Base-by-base conservation (phyloP, 2,329 filamentous ascomycete species). In the Cadophora sp. region DNA sequence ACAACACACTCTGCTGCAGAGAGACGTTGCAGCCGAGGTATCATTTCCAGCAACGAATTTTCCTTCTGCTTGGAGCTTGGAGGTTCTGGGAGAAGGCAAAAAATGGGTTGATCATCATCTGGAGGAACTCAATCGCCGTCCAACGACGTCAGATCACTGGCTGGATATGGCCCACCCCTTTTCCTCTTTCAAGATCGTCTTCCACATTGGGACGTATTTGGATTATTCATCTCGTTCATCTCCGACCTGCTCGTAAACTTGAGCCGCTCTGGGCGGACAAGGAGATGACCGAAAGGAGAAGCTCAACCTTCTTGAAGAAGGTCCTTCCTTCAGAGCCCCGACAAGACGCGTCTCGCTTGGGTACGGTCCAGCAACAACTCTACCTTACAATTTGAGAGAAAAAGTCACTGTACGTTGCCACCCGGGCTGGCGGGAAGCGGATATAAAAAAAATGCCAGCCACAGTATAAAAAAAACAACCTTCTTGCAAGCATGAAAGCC, bases 151-250 rank as follows among this genome's bases (percentile, higher is more conserved):
- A 56, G 51, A 55, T 36, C 27, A 33, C 24, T 50, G 9, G 9
- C 47, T 50, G 47, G 13, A 20, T 45, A 18, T 13, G 20, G 20
- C 11, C 18, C 18, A 7, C 9, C 33, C 30, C 53, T 39, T 39
- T 56, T 22, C 9, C 16, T 22, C n/a, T 39, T 39, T 24, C 51
- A 27, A n/a, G 18, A 30, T 9, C 27, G 30, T 33, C 6, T 55
- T 33, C n/a, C 47, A 11, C 20, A 55, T 16, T 20, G 27, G 27
- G 18, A 36, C 13, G 16, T 55, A 18, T 3, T 18, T 33, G 30
- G 33, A 56, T 36, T 36, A 14, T 22, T 39, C 30, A n/a, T 39
- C 53, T 56, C 53, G 53, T 56, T 39, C 53, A 22, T 39, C 33
- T 39, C 51, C 27, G 24, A 9, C 16, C 16, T n/a, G 3, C 16